phyloP scores from a whole-genome alignment of 1,284 basidiomycete species.

The Cronartium quercuum region DNA sequence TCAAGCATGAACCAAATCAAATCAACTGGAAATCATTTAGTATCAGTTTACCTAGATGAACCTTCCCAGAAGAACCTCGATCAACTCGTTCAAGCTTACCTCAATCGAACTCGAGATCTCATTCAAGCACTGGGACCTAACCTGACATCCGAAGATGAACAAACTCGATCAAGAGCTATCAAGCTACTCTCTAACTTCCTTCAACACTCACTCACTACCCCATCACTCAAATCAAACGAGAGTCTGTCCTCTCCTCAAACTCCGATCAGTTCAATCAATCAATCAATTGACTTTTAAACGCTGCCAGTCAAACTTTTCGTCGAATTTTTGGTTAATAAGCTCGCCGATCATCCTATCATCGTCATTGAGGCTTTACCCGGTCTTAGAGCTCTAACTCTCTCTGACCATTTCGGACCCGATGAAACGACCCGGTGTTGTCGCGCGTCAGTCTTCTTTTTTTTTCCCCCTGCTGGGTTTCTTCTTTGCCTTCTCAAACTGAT shows the following conservation, averaged over 20 bases:
- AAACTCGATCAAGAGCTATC: neutral
- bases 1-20: too few relatives aligned
- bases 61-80: too few relatives aligned
- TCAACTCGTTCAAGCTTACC: neutral
- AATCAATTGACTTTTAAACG: neutral
- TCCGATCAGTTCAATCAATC: neutral
- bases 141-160: neutral
- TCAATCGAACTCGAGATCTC: neutral
- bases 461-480: too few relatives aligned
- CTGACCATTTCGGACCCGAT: conserved; percentile 5
- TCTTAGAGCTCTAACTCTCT: conserved; percentile 3
- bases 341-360: conserved; percentile 18
- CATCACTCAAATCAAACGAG: neutral
- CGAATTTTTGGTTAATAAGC: conserved; percentile 27
- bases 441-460: conserved; percentile 10
- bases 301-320: conserved; percentile 18
- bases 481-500: neutral
- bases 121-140: neutral
- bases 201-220: neutral
- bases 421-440: conserved; percentile 8
- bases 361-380: conserved; percentile 24
- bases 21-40: too few relatives aligned
- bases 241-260: neutral
- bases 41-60: too few relatives aligned
- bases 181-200: neutral